A percentile compares a stretch with the other conserved stretches of the same genome.
These are phyloP conservation scores for Lasiosphaeria ovina DNA, from an alignment of 495 filamentous ascomycete species.

Conservation along the genomic window DNA sequence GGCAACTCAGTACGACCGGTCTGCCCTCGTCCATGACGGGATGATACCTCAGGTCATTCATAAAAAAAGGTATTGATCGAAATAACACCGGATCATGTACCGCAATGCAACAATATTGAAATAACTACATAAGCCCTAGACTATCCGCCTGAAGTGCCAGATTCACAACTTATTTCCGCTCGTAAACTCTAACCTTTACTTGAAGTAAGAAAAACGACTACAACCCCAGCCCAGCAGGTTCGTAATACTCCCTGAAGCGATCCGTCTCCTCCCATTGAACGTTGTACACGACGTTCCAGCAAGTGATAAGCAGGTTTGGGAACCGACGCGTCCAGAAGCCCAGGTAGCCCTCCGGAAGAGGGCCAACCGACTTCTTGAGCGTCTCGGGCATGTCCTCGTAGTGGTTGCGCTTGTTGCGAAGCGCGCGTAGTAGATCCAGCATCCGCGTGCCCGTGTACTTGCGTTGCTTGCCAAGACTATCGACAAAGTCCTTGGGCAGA, in stretches of 20 bases:
- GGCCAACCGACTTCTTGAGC: conserved; percentile 75
- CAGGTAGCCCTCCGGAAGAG: conserved; percentile 80
- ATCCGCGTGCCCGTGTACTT: conserved; percentile 85
- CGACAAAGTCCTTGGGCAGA: conserved; percentile 77
- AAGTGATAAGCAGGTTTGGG: conserved; percentile 76
- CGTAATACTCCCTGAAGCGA: conserved; percentile 75
- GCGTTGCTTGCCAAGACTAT: conserved; percentile 86
- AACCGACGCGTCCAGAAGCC: conserved; percentile 81
- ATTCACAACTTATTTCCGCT: too few species aligned
- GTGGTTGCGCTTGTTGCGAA: conserved; percentile 95
- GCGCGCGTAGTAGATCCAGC: conserved; percentile 81
- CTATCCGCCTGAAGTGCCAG: too few species aligned
- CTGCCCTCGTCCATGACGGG: too few species aligned
- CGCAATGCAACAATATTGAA: too few species aligned
- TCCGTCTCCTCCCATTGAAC: conserved; percentile 62
- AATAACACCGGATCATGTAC: too few species aligned
- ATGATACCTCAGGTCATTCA: too few species aligned
- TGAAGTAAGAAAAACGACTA: background rate
- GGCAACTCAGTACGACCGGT: too few species aligned
- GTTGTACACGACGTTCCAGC: conserved; percentile 70
- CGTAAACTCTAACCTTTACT: background rate
- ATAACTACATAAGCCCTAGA: too few species aligned
- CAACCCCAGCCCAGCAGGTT: conserved; percentile 22
- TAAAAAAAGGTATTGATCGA: too few species aligned
- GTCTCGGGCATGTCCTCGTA: conserved; percentile 85